A percentile compares a stretch with the other conserved stretches of the same genome.
phyloP scores from a whole-genome alignment of 2,329 filamentous ascomycete genomes.

The Aspergillus cejpii region DNA sequence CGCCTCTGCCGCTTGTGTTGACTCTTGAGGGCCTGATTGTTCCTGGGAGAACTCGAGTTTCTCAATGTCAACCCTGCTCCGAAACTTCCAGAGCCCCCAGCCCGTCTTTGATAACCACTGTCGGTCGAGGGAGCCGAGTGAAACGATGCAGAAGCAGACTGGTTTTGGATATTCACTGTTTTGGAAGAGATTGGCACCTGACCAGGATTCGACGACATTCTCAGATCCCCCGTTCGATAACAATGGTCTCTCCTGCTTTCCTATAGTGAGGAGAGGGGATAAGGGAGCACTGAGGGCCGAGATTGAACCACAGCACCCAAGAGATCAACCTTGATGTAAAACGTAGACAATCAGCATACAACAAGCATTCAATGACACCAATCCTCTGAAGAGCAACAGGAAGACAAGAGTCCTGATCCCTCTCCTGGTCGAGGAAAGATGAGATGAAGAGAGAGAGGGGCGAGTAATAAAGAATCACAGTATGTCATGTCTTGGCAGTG shows the following conservation, averaged over 20 bases:
- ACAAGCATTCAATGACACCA: neutral
- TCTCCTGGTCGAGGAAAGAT: slow-evolving; percentile 11
- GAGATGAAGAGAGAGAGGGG: slow-evolving; percentile 11
- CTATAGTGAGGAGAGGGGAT: slow-evolving; percentile 7
- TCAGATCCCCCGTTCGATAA: slow-evolving; percentile 7
- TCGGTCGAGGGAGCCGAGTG: slow-evolving; percentile 31
- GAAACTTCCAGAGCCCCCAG: slow-evolving; percentile 38
- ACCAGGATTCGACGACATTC: slow-evolving; percentile 40
- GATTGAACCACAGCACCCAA: slow-evolving; percentile 10
- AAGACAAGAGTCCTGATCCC: slow-evolving; percentile 15
- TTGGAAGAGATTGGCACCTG: slow-evolving; percentile 35
- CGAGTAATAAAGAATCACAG: slow-evolving; percentile 16
- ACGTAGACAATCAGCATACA: neutral
- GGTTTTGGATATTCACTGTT: slow-evolving; percentile 33
- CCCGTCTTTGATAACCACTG: slow-evolving; percentile 35
- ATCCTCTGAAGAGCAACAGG: slow-evolving; percentile 13
- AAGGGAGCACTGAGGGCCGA: slow-evolving; percentile 7
- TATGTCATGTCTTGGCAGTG: slow-evolving; percentile 22
- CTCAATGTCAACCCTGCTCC: slow-evolving; percentile 37
- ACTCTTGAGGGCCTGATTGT: slow-evolving; percentile 67
- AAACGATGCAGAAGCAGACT: slow-evolving; percentile 29
- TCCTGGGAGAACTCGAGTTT: slow-evolving; percentile 48
- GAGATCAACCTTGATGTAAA: slow-evolving; percentile 1
- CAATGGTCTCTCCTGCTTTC: neutral
- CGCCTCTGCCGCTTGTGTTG: slow-evolving; percentile 78